phyloP scores from a whole-genome alignment of 805 yeast species.

The Schwanniomyces vanrijiae region DNA sequence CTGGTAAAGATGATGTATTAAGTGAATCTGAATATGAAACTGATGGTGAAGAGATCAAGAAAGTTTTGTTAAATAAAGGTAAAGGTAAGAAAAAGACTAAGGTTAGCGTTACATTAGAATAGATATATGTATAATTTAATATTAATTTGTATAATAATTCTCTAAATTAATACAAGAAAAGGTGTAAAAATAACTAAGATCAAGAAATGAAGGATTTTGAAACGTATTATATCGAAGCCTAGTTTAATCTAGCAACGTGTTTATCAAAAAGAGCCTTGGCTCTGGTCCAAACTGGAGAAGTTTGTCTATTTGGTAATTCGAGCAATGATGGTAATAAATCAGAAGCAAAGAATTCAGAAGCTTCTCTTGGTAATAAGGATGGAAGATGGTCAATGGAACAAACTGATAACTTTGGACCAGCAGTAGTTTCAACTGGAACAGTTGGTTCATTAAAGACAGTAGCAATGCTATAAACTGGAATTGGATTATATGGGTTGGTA shows the following conservation, averaged over 20 bases:
- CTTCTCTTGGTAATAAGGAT: slow-evolving; percentile 92
- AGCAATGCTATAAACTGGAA: slow-evolving; percentile 88
- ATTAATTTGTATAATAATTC: not conserved
- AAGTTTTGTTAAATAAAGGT: slow-evolving; percentile 52
- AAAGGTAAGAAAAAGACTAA: slow-evolving; percentile 37
- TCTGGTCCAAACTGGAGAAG: slow-evolving; percentile 88
- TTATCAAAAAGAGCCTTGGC: slow-evolving; percentile 83
- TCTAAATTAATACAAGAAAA: not conserved
- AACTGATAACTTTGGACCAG: slow-evolving; percentile 86
- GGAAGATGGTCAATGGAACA: slow-evolving; percentile 97
- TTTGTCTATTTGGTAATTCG: slow-evolving; percentile 76
- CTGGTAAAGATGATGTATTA: slow-evolving; percentile 24
- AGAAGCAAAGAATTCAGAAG: slow-evolving; percentile 85
- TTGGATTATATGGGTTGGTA: slow-evolving; percentile 96
- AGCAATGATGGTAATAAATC: slow-evolving; percentile 89
- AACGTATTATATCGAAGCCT: not conserved
- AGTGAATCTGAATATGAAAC: slow-evolving; percentile 76
- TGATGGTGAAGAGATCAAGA: slow-evolving; percentile 65
- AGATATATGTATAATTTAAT: slow-evolving; percentile 8
- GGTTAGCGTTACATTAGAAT: slow-evolving; percentile 58
- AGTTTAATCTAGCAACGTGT: slow-evolving; percentile 71
- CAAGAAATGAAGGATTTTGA: not conserved
- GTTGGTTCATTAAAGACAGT: slow-evolving; percentile 92
- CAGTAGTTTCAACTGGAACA: slow-evolving; percentile 72
- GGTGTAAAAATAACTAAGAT: not conserved